Evolutionary conservation across 371 early-diverging fungal species (phyloP).

Genomic region (Apophysomyces sp.): DNA sequence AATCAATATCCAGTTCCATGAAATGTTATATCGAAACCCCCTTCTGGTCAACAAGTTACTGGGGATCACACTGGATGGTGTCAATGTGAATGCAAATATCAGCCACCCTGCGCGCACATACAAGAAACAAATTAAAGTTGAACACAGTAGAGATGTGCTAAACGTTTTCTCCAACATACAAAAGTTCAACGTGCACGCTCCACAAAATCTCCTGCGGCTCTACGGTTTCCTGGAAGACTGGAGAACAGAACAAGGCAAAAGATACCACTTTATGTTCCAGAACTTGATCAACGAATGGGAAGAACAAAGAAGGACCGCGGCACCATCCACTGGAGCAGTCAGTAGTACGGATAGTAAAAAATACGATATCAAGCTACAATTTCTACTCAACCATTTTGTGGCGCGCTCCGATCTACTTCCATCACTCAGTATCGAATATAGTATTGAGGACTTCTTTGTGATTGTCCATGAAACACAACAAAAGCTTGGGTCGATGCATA

Average conservation of each 20-base stretch:
- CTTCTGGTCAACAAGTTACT: conserved; percentile 23
- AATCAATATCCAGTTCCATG: conserved; percentile 35
- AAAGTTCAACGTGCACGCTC: conserved; percentile 58
- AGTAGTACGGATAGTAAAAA: conserved; percentile 2
- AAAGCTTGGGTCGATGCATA: conserved; percentile 30
- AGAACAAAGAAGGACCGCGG: conserved; percentile 42
- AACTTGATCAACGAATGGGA: conserved; percentile 73
- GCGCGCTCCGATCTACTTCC: conserved; percentile 68
- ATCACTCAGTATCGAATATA: conserved; percentile 65
- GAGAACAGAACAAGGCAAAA: conserved; percentile 74
- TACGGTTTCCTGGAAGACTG: conserved; percentile 81
- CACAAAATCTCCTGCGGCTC: conserved; percentile 74
- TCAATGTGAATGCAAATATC: conserved; percentile 42
- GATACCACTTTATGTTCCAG: conserved; percentile 74
- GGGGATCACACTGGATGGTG: conserved; percentile 32
- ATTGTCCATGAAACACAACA: conserved; percentile 49
- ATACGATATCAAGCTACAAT: conserved; percentile 62
- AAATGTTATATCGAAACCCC: conserved; percentile 14
- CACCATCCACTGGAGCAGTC: conserved; percentile 4
- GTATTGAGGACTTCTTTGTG: conserved; percentile 54
- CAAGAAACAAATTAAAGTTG: conserved; percentile 16
- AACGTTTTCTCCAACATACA: conserved; percentile 61
- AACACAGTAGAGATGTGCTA: conserved; percentile 37
- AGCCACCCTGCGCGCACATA: conserved; percentile 23
- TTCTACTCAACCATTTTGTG: conserved; percentile 58